Evolutionary conservation across 106 monocot genomes (phyloP).

Genomic region (Agapanthus africanus): DNA sequence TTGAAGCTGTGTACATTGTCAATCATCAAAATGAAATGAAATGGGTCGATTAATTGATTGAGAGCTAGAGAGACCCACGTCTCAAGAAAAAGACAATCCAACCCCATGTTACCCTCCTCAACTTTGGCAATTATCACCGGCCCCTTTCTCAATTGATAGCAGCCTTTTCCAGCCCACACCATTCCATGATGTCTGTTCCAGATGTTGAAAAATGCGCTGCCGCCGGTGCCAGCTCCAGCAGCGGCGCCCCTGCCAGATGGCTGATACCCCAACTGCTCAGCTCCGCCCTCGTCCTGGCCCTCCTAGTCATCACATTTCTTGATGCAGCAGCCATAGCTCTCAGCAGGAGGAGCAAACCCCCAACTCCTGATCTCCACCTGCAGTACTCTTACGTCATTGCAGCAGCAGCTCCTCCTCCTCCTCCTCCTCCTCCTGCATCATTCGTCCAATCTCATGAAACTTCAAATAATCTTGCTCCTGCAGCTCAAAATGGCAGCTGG

Average conservation of each 20-base stretch:
- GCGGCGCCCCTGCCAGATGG: neutral
- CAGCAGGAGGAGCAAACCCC: neutral
- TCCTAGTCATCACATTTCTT: slow-evolving; percentile 12
- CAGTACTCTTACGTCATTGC: no score
- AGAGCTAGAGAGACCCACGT: neutral
- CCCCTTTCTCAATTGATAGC: neutral
- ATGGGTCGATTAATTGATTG: no score
- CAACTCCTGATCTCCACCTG: no score
- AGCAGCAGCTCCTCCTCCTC: no score
- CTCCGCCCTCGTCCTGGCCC: slow-evolving; percentile 8
- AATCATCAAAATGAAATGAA: no score
- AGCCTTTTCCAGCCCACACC: neutral
- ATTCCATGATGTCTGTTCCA: neutral
- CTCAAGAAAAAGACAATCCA: neutral
- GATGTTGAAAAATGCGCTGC: neutral
- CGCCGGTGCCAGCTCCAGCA: neutral
- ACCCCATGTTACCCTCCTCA: no score
- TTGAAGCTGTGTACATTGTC: no score
- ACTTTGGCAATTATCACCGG: no score
- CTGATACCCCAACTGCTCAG: slow-evolving; percentile 17
- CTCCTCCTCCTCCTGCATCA: no score
- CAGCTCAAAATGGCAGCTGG: slow-evolving; percentile 28
- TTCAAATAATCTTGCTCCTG: no score
- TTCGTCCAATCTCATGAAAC: no score
- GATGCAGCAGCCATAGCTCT: slow-evolving; percentile 7